Conservation (phyloP, 2,329 filamentous ascomycete species). For the Penicillium expansum region DNA sequence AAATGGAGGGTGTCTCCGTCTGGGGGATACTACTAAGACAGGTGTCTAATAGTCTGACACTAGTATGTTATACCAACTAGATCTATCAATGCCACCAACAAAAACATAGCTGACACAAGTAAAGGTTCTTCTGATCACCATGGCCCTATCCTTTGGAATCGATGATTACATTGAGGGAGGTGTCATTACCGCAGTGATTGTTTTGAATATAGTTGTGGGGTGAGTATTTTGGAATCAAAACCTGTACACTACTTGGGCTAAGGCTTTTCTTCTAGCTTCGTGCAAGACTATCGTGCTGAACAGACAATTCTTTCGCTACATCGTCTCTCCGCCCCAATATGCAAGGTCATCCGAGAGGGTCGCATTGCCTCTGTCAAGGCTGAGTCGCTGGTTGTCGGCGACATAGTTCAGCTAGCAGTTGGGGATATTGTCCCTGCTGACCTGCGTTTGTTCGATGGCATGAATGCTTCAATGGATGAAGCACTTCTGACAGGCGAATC, state of each 20-base stretch:
- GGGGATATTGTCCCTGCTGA: constrained; percentile 61
- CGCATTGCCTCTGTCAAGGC: constrained; percentile 52
- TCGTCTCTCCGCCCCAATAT: constrained; percentile 56
- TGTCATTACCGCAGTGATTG: constrained; percentile 58
- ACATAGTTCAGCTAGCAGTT: constrained; percentile 52
- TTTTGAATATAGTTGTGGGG: constrained; percentile 57
- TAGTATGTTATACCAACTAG: constrained; percentile 45
- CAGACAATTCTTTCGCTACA: constrained; percentile 59
- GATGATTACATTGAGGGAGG: constrained; percentile 58
- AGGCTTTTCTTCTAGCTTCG: constrained; percentile 39
- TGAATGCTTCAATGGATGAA: constrained; percentile 74
- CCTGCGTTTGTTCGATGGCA: constrained; percentile 53
- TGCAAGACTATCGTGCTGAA: constrained; percentile 59
- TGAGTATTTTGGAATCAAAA: constrained; percentile 11
- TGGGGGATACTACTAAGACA: constrained; percentile 75
- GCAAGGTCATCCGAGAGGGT: constrained; percentile 57
- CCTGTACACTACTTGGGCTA: not conserved
- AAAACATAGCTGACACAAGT: constrained; percentile 6
- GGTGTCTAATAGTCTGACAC: constrained; percentile 72
- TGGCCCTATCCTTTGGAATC: constrained; percentile 60
- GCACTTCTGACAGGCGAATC: constrained; percentile 62
- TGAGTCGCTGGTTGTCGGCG: constrained; percentile 59
- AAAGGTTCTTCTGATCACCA: constrained; percentile 71
- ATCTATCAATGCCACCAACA: not conserved
- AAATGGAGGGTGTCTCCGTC: constrained; percentile 67